Evolutionary conservation across 768 basidiomycete species (phyloP).

Genomic region (Pulveroboletus sp.): DNA sequence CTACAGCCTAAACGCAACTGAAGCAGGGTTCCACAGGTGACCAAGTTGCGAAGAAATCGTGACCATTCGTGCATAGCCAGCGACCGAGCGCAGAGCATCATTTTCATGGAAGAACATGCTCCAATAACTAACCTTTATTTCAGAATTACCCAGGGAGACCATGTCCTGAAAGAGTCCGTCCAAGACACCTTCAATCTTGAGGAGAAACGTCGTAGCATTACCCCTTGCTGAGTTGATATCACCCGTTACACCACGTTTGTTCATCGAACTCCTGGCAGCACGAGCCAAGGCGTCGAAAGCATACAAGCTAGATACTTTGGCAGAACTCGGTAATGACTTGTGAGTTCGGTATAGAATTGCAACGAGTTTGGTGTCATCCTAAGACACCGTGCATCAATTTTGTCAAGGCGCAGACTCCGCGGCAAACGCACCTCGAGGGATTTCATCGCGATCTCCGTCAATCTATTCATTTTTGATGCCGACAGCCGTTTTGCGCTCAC

Average conservation of each 20-base stretch:
- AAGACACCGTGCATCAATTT: constrained; percentile 1
- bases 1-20: constrained; percentile 13
- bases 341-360: constrained; percentile 87
- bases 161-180: constrained; percentile 89
- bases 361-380: constrained; percentile 86
- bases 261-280: constrained; percentile 64
- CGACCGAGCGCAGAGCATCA: neutral
- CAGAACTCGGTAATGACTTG: constrained; percentile 60
- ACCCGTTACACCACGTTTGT: constrained; percentile 57
- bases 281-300: constrained; percentile 90
- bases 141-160: constrained; percentile 55
- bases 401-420: neutral
- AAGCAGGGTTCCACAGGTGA: neutral
- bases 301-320: constrained; percentile 87
- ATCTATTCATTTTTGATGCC: constrained; percentile 72
- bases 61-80: constrained; percentile 10
- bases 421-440: constrained; percentile 61
- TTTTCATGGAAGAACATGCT: constrained; percentile 6
- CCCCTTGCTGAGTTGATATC: constrained; percentile 55
- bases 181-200: constrained; percentile 86
- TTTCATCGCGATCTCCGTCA: constrained; percentile 75
- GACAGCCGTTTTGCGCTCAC: constrained; percentile 82
- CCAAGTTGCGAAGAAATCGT: constrained; percentile 5
- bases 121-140: constrained; percentile 76
- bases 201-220: constrained; percentile 77